Conservation (phyloP, 2,329 filamentous ascomycete species). For the Ascochyta viciae-villosae region DNA sequence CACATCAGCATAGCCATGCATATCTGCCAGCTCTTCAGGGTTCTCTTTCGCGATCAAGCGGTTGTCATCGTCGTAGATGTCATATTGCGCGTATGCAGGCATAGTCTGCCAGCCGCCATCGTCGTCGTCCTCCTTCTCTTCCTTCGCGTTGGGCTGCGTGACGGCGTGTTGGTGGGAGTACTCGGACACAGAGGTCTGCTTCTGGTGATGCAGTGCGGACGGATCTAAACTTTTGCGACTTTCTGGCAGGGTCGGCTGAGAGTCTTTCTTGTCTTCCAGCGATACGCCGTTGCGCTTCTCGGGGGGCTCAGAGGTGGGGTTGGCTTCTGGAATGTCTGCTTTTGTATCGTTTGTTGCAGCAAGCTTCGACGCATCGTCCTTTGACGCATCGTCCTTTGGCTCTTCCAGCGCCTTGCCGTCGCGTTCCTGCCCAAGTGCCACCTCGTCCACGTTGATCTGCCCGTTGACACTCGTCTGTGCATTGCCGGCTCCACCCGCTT, state of each 20-base stretch:
- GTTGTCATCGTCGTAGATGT: conserved; percentile 95
- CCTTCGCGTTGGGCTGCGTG: conserved; percentile 55
- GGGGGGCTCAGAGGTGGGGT: not conserved
- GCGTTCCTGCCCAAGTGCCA: conserved; percentile 8
- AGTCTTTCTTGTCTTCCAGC: conserved; percentile 5
- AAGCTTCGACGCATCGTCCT: not conserved
- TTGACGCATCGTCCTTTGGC: conserved; percentile 1
- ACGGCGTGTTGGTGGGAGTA: conserved; percentile 88
- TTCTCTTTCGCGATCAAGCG: conserved; percentile 84
- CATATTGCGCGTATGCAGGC: conserved; percentile 90
- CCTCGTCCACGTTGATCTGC: conserved; percentile 7
- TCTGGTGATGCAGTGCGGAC: conserved; percentile 9
- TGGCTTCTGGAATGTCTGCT: conserved; percentile 10
- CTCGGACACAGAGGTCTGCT: conserved; percentile 66
- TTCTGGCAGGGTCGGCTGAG: conserved; percentile 8
- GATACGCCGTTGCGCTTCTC: conserved; percentile 1
- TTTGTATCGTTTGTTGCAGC: conserved; percentile 11
- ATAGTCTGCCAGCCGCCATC: conserved; percentile 90
- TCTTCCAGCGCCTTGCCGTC: conserved; percentile 3
- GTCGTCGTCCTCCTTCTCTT: conserved; percentile 64
- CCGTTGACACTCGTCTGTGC: not conserved
- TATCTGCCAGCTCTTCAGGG: conserved; percentile 71
- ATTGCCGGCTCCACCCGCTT: conserved; percentile 17
- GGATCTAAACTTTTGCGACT: conserved; percentile 19
- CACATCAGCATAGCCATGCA: conserved; percentile 75